phyloP scores from a whole-genome alignment of 2,329 filamentous ascomycete genomes.

The Sclerotiophoma versabilis region DNA sequence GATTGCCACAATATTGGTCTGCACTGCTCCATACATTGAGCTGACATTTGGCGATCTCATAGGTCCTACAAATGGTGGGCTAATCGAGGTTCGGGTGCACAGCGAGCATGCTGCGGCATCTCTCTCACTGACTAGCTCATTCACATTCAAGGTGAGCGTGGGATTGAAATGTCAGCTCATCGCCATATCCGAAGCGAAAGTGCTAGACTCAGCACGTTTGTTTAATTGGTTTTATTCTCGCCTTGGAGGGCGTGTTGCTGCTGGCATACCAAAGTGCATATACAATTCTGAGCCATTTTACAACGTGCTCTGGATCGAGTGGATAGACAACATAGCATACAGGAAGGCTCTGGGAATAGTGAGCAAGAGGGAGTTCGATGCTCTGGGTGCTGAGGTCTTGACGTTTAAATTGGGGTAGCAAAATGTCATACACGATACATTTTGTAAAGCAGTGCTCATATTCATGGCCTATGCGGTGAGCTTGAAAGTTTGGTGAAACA shows the following conservation, averaged over 20 bases:
- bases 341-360: slow-evolving; percentile 20
- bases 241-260: no score
- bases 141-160: no score
- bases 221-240: no score
- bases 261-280: no score
- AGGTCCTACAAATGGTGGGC: no score
- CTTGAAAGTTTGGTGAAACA: background rate
- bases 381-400: background rate
- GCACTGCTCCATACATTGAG: background rate
- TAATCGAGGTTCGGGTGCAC: background rate
- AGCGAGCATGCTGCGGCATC: background rate
- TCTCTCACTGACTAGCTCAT: background rate
- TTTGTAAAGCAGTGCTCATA: no score
- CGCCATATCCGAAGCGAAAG: background rate
- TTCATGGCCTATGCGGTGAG: background rate
- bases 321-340: slow-evolving; percentile 13
- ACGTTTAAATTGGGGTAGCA: background rate
- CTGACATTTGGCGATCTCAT: background rate
- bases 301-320: slow-evolving; percentile 22
- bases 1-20: background rate
- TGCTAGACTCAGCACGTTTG: background rate
- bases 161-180: background rate
- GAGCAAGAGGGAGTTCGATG: slow-evolving; percentile 15
- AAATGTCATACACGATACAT: no score
- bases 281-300: slow-evolving; percentile 2